Evolutionary conservation across 2,329 filamentous ascomycete species (phyloP).

Genomic region (Ceratocystis ficicola): DNA sequence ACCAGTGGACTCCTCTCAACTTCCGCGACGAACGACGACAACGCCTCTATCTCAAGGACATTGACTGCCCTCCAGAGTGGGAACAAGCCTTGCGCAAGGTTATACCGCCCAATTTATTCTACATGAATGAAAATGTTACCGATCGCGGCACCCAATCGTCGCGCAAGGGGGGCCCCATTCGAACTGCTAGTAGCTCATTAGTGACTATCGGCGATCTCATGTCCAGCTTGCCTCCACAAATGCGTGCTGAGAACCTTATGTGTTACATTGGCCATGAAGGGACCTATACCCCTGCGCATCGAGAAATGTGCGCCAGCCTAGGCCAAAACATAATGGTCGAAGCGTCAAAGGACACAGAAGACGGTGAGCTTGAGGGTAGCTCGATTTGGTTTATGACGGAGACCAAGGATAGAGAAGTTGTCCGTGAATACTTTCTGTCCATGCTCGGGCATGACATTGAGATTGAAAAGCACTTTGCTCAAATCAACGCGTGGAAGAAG

Average conservation of each 20-base stretch:
- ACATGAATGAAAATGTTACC: conserved; percentile 69
- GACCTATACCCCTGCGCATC: conserved; percentile 87
- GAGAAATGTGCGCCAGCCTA: conserved; percentile 93
- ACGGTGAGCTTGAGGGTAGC: conserved; percentile 70
- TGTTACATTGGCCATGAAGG: conserved; percentile 97
- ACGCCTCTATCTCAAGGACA: conserved; percentile 89
- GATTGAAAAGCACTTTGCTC: conserved; percentile 92
- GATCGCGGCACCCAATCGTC: conserved; percentile 28
- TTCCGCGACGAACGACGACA: conserved; percentile 71
- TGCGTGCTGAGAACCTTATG: conserved; percentile 95
- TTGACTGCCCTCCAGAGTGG: conserved; percentile 87
- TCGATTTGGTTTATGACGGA: conserved; percentile 99
- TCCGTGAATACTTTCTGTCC: conserved; percentile 87
- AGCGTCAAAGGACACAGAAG: conserved; percentile 53
- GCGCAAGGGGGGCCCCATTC: background rate
- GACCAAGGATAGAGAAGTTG: conserved; percentile 76
- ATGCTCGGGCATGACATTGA: conserved; percentile 93
- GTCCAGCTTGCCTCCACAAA: conserved; percentile 74
- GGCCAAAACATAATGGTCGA: conserved; percentile 99
- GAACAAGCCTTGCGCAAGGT: conserved; percentile 62
- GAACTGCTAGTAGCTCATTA: conserved; percentile 32
- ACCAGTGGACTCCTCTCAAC: conserved; percentile 65
- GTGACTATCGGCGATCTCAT: conserved; percentile 81
- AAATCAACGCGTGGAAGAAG: conserved; percentile 88
- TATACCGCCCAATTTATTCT: conserved; percentile 74